These are phyloP conservation scores for Colletotrichum eremochloae DNA, from an alignment of 2,329 filamentous ascomycete species.

Conservation along the genomic window DNA sequence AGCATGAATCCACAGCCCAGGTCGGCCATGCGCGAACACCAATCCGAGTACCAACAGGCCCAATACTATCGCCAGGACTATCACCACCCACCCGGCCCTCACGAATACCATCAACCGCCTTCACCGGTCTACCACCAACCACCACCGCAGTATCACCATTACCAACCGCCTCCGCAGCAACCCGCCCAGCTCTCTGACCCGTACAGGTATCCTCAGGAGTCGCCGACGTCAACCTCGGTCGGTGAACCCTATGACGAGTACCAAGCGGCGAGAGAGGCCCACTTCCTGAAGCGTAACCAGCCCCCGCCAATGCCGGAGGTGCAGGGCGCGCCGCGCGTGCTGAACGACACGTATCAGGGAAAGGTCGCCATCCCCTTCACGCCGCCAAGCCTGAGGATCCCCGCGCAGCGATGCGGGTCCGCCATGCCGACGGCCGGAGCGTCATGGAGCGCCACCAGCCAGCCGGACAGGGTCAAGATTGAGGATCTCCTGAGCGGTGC, in stretches of 20 bases:
- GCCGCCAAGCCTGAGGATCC: slow-evolving; percentile 31
- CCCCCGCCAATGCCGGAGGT: slow-evolving; percentile 8
- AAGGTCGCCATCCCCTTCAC: slow-evolving; percentile 42
- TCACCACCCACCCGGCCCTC: slow-evolving; percentile 6
- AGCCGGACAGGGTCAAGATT: slow-evolving; percentile 44
- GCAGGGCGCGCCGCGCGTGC: slow-evolving; percentile 28
- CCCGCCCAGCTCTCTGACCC: slow-evolving; percentile 21
- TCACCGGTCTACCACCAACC: slow-evolving; percentile 44
- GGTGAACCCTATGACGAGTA: slow-evolving; percentile 28
- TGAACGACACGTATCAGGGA: slow-evolving; percentile 37
- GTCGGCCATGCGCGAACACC: slow-evolving; percentile 15
- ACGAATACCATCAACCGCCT: slow-evolving; percentile 44
- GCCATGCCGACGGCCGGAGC: neutral
- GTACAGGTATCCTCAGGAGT: slow-evolving; percentile 28
- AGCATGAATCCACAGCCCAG: slow-evolving; percentile 41
- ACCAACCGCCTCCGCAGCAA: slow-evolving; percentile 43
- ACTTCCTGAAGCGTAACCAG: slow-evolving; percentile 31
- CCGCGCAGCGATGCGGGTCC: slow-evolving; percentile 23
- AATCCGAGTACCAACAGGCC: slow-evolving; percentile 27
- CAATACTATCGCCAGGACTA: slow-evolving; percentile 23
- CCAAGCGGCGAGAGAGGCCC: slow-evolving; percentile 32
- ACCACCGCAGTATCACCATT: slow-evolving; percentile 39
- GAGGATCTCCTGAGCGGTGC: slow-evolving; percentile 42
- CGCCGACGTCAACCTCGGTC: neutral
- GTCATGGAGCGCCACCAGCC: slow-evolving; percentile 23